These are phyloP conservation scores for Pyricularia grisea DNA, from an alignment of 2,329 filamentous ascomycete genomes.

Conservation along the genomic window DNA sequence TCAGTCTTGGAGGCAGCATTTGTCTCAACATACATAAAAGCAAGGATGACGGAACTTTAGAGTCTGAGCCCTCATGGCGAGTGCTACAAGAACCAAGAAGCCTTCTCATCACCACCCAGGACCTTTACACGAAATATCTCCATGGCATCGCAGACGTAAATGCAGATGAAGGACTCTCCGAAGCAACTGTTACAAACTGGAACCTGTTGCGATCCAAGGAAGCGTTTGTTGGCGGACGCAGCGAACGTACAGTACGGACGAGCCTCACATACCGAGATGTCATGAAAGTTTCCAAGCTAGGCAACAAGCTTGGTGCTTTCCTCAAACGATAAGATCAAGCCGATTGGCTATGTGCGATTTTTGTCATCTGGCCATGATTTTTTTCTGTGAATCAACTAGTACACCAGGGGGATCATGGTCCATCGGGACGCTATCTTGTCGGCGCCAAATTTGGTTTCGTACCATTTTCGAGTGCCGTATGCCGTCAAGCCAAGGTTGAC, in stretches of 20 bases:
- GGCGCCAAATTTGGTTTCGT: slow-evolving; percentile 62
- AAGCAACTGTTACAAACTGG: slow-evolving; percentile 64
- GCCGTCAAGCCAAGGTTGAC: slow-evolving; percentile 80
- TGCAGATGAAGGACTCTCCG: slow-evolving; percentile 55
- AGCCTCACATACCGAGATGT: slow-evolving; percentile 84
- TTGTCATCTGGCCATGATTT: neutral
- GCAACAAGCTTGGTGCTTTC: slow-evolving; percentile 49
- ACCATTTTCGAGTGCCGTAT: slow-evolving; percentile 69
- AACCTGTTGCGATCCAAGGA: slow-evolving; percentile 44
- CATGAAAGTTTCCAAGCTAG: slow-evolving; percentile 66
- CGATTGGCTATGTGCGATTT: neutral
- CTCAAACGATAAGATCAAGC: slow-evolving; percentile 24
- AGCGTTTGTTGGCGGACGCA: slow-evolving; percentile 39
- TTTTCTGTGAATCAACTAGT: slow-evolving; percentile 24
- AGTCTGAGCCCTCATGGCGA: slow-evolving; percentile 38
- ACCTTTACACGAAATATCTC: slow-evolving; percentile 60
- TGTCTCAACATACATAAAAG: slow-evolving; percentile 69
- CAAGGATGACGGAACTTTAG: slow-evolving; percentile 49
- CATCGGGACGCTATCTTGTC: slow-evolving; percentile 54
- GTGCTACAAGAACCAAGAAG: slow-evolving; percentile 80
- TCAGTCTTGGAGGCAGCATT: slow-evolving; percentile 70
- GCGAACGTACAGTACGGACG: slow-evolving; percentile 49
- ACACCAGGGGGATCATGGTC: slow-evolving; percentile 68
- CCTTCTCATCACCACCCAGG: slow-evolving; percentile 60
- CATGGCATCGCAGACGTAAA: slow-evolving; percentile 64